Conservation (phyloP, 257 asterid genomes). For the Verbena officinalis region DNA sequence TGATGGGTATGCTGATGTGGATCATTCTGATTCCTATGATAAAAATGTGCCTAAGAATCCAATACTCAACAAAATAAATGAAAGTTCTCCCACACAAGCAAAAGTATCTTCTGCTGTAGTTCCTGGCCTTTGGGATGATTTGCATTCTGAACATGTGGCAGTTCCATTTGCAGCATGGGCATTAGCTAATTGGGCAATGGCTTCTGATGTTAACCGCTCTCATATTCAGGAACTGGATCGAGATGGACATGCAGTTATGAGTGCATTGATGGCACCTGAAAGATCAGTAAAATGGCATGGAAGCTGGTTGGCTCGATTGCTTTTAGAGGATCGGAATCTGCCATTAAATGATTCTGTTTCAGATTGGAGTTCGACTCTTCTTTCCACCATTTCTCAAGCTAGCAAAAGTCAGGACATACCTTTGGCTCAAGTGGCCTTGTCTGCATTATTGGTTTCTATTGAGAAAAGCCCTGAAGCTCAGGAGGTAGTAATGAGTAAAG, state of each 20-base stretch:
- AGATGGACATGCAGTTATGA: constrained; percentile 89
- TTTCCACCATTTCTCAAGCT: constrained; percentile 87
- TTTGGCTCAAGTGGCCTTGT: constrained; percentile 80
- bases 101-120: constrained; percentile 67
- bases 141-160: constrained; percentile 91
- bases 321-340: constrained; percentile 76
- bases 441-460: constrained; percentile 81
- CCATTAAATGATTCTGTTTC: constrained; percentile 83
- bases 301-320: constrained; percentile 87
- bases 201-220: constrained; percentile 82
- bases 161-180: constrained; percentile 99
- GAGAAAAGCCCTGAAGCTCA: constrained; percentile 82
- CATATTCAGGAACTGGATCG: constrained; percentile 93
- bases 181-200: constrained; percentile 98
- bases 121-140: constrained; percentile 99
- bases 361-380: constrained; percentile 91
- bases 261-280: constrained; percentile 94
- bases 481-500: constrained; percentile 81
- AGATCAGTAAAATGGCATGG: constrained; percentile 99
- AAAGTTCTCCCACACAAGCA: constrained; percentile 42
- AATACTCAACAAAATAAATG: constrained; percentile 57
- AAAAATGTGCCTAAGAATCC: constrained; percentile 42
- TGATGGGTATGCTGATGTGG: constrained; percentile 57
- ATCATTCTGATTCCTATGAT: constrained; percentile 44
- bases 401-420: constrained; percentile 83